Evolutionary conservation across 148 eudicot genomes (phyloP).

Genomic region (Polygonum maritimum): DNA sequence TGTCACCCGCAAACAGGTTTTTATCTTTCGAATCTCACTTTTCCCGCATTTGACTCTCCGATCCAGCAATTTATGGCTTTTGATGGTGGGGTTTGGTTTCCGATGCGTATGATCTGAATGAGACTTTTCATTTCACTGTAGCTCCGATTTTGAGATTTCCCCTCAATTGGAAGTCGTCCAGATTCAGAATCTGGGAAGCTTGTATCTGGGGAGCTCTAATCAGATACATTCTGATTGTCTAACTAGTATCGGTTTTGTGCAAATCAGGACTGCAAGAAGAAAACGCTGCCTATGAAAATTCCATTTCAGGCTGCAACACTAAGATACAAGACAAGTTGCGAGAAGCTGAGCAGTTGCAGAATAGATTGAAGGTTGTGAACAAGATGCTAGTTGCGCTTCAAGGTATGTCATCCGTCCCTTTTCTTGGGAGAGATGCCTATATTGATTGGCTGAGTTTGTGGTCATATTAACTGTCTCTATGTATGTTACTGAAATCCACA

Average conservation of each 20-base stretch:
- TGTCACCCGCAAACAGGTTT: conserved; percentile 73
- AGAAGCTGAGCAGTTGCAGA: conserved; percentile 50
- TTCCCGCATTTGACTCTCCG: no score
- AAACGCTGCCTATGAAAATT: conserved; percentile 72
- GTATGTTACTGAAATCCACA: background rate
- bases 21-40: no score
- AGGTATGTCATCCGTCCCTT: no score
- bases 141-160: background rate
- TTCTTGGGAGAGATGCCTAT: no score
- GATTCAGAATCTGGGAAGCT: background rate
- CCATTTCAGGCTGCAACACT: conserved; percentile 54
- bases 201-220: no score
- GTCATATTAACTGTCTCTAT: background rate
- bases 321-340: conserved; percentile 74
- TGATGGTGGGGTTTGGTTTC: background rate
- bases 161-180: background rate
- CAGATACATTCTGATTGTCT: background rate
- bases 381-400: background rate
- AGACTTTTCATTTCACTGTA: background rate
- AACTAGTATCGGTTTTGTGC: conserved; percentile 11
- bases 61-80: background rate
- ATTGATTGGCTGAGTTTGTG: background rate
- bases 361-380: conserved; percentile 53
- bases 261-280: conserved; percentile 68
- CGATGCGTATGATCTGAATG: background rate